Conservation (phyloP, 495 filamentous ascomycete species). For the Cetradonia linearis region DNA sequence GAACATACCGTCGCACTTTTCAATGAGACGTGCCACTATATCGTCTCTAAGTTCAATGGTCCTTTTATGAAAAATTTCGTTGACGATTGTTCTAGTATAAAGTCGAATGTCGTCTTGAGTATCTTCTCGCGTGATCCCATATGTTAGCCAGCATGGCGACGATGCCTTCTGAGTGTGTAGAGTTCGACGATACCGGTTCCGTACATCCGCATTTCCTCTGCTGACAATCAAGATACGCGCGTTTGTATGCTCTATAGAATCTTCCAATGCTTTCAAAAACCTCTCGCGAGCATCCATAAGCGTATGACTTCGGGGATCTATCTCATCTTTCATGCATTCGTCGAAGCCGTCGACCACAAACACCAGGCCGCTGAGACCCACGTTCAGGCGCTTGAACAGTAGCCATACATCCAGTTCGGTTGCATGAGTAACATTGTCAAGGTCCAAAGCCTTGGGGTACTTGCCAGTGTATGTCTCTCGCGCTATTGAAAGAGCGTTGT, state of each 20-base stretch:
- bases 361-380: slow-evolving; percentile 9
- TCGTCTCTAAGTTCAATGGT: not conserved
- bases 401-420: slow-evolving; percentile 21
- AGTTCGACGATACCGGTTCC: not conserved
- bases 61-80: slow-evolving; percentile 13
- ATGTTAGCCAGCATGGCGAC: not conserved
- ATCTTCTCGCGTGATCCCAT: not conserved
- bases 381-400: slow-evolving; percentile 15
- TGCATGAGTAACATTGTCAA: slow-evolving; percentile 5
- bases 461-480: not conserved
- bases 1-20: slow-evolving; percentile 28
- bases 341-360: slow-evolving; percentile 29
- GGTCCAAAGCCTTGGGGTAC: not conserved
- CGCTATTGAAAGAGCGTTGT: slow-evolving; percentile 20
- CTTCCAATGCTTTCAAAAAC: slow-evolving; percentile 22
- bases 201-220: not conserved
- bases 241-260: slow-evolving; percentile 14
- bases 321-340: slow-evolving; percentile 22
- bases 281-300: not conserved
- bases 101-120: slow-evolving; percentile 21
- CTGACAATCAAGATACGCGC: not conserved
- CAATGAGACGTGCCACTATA: slow-evolving; percentile 21
- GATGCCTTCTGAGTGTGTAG: not conserved
- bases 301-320: not conserved
- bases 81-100: slow-evolving; percentile 24